A percentile compares a stretch with the other conserved stretches of the same genome.
phyloP scores from a whole-genome alignment of 2,329 filamentous ascomycete genomes.

The Beauveria medogensis region DNA sequence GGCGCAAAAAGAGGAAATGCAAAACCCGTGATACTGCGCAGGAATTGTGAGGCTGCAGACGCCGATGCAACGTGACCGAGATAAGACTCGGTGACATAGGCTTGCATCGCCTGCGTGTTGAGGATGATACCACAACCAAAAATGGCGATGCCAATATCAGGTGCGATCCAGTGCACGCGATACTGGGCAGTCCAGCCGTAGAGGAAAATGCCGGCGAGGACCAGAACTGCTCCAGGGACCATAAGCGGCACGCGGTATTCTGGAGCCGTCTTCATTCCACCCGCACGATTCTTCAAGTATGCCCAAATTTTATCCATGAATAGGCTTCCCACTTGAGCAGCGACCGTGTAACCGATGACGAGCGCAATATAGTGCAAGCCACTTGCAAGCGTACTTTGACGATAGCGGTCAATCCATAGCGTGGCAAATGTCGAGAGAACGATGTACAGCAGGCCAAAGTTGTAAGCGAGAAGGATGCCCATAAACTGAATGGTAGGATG shows the following conservation, averaged over 20 bases:
- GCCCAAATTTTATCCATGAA: constrained; percentile 31
- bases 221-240: constrained; percentile 40
- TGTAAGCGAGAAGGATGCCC: constrained; percentile 34
- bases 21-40: constrained; percentile 16
- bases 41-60: constrained; percentile 14
- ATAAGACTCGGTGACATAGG: constrained; percentile 30
- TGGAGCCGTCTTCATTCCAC: constrained; percentile 21
- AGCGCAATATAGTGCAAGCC: constrained; percentile 45
- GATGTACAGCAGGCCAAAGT: constrained; percentile 43
- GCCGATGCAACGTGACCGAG: constrained; percentile 14
- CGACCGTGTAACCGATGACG: constrained; percentile 33
- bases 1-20: constrained; percentile 18
- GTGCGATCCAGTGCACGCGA: constrained; percentile 45
- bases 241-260: constrained; percentile 46
- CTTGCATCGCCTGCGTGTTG: constrained; percentile 43
- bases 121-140: constrained; percentile 46
- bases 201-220: constrained; percentile 25
- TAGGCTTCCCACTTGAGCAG: constrained; percentile 26
- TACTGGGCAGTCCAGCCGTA: constrained; percentile 41
- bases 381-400: constrained; percentile 32
- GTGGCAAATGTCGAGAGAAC: constrained; percentile 45
- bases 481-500: constrained; percentile 41
- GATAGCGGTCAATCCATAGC: constrained; percentile 39
- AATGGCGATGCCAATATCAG: constrained; percentile 48
- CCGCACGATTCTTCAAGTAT: constrained; percentile 10